These are phyloP conservation scores for Limnomonas spitsbergensis DNA, from an alignment of 139 green algal species.

Conservation along the genomic window DNA sequence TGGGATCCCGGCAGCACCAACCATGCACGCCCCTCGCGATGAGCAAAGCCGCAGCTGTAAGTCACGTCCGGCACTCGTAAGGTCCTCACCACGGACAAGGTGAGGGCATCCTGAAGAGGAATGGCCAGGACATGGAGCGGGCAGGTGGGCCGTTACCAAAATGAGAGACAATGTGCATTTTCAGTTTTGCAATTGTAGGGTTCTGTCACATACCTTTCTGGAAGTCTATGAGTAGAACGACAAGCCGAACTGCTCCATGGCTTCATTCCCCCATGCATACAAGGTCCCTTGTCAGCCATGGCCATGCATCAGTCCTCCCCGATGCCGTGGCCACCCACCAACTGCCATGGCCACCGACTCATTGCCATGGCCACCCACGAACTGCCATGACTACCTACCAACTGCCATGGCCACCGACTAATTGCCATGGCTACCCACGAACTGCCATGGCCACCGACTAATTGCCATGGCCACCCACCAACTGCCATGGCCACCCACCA, in stretches of 20 bases:
- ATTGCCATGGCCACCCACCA: too few species aligned
- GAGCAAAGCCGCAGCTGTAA: neutral
- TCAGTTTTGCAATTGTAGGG: neutral
- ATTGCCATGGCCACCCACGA: too few species aligned
- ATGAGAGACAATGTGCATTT: neutral
- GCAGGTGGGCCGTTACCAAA: neutral
- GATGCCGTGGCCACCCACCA: too few species aligned
- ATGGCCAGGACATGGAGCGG: neutral
- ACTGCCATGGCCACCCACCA: too few species aligned
- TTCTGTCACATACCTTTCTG: neutral
- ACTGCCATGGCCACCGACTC: too few species aligned
- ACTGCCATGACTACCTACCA: too few species aligned
- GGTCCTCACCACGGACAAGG: neutral
- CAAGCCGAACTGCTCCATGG: neutral
- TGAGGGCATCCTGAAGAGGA: neutral
- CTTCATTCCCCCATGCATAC: too few species aligned
- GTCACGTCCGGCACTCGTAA: neutral
- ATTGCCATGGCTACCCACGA: too few species aligned
- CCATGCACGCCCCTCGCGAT: neutral
- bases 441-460: too few species aligned
- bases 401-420: too few species aligned
- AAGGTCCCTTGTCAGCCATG: too few species aligned
- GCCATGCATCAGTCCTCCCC: too few species aligned
- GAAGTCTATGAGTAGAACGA: neutral
- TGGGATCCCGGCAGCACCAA: neutral